phyloP scores from a whole-genome alignment of 2,329 filamentous ascomycete species.

The Cladophialophora bantiana region DNA sequence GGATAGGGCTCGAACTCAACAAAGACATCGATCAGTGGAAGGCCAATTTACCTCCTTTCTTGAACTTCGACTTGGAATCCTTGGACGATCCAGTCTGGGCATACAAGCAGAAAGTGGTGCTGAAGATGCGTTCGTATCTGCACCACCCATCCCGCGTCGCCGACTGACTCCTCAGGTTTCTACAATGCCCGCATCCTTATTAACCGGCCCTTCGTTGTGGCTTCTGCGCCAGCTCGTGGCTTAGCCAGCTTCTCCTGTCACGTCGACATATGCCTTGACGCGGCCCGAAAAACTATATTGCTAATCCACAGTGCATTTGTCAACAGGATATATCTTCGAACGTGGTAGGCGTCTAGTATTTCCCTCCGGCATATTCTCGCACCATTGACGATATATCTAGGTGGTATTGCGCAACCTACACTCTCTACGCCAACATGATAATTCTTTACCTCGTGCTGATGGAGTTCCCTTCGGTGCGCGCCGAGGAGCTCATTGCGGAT shows the following conservation, averaged over 20 bases:
- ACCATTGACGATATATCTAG: neutral
- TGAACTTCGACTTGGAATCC: slow-evolving; percentile 39
- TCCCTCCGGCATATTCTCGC: neutral
- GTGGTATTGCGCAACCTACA: slow-evolving; percentile 47
- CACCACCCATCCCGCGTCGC: neutral
- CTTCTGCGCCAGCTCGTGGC: slow-evolving; percentile 21
- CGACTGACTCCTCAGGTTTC: slow-evolving; percentile 36
- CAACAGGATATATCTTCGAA: slow-evolving; percentile 44
- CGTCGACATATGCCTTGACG: slow-evolving; percentile 42
- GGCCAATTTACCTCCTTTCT: slow-evolving; percentile 34
- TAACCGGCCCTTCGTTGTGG: slow-evolving; percentile 43
- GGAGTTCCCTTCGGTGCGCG: slow-evolving; percentile 33
- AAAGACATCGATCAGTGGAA: slow-evolving; percentile 39
- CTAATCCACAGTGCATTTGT: slow-evolving; percentile 45
- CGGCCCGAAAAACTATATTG: slow-evolving; percentile 42
- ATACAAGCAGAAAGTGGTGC: slow-evolving; percentile 45
- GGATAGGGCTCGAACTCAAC: slow-evolving; percentile 39
- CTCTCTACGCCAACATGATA: slow-evolving; percentile 47
- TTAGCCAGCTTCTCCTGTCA: slow-evolving; percentile 22
- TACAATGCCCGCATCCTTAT: slow-evolving; percentile 45
- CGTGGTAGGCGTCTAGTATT: slow-evolving; percentile 33
- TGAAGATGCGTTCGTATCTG: slow-evolving; percentile 39
- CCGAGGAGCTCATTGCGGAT: slow-evolving; percentile 40
- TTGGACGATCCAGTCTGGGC: slow-evolving; percentile 45
- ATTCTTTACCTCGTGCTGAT: slow-evolving; percentile 44